Conservation (phyloP, 208 protist genomes). For the Wallacemonas sp. region DNA sequence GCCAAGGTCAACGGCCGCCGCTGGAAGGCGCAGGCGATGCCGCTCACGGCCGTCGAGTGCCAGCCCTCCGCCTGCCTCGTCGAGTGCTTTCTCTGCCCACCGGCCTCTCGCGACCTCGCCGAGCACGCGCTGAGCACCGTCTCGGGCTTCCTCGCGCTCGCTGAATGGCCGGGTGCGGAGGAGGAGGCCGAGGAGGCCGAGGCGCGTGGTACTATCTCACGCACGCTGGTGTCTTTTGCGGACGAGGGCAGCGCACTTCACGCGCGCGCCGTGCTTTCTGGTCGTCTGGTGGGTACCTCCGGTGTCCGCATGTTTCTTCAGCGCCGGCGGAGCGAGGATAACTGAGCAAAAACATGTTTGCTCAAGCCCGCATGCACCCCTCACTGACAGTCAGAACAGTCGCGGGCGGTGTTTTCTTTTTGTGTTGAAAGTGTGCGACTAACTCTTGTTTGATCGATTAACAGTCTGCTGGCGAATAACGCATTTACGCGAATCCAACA, state of each 20-base stretch:
- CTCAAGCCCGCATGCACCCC: no score
- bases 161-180: conserved; percentile 29
- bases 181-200: not conserved
- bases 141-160: conserved; percentile 70
- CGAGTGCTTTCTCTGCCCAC: conserved; percentile 56
- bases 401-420: no score
- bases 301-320: conserved; percentile 84
- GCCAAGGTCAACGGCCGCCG: conserved; percentile 62
- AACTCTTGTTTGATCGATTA: no score
- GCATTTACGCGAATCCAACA: not conserved
- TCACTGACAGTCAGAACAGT: no score
- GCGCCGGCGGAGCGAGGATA: conserved; percentile 23
- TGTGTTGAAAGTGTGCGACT: no score
- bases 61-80: conserved; percentile 68
- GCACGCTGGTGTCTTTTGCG: conserved; percentile 64
- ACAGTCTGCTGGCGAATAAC: not conserved
- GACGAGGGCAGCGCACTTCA: conserved; percentile 84
- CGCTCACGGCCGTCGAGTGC: conserved; percentile 31
- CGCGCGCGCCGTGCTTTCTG: conserved; percentile 80
- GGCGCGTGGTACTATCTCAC: not conserved
- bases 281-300: conserved; percentile 68
- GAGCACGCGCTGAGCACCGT: conserved; percentile 61
- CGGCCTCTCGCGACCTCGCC: conserved; percentile 43
- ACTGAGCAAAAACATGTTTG: conserved; percentile 1
- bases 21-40: conserved; percentile 80